Conservation (phyloP, 1,284 basidiomycete genomes). For the Moesziomyces globuligerus region DNA sequence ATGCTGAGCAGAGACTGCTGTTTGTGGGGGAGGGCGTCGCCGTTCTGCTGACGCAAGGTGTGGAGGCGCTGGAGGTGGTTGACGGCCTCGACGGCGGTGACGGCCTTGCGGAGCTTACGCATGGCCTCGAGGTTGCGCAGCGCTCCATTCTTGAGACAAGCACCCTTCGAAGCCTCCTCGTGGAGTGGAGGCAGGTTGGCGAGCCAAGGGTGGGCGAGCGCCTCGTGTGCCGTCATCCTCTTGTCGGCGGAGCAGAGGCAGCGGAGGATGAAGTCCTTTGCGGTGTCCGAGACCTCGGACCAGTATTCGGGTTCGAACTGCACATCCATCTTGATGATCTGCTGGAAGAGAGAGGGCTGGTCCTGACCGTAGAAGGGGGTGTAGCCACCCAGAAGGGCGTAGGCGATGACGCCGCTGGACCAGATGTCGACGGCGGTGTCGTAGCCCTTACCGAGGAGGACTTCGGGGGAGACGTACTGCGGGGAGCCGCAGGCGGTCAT, state of each 20-base stretch:
- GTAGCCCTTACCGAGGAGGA: constrained; percentile 65
- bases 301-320: constrained; percentile 64
- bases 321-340: constrained; percentile 62
- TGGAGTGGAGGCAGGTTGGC: constrained; percentile 52
- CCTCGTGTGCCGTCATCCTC: constrained; percentile 63
- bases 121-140: constrained; percentile 53
- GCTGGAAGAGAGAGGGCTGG: constrained; percentile 59
- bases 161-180: constrained; percentile 51
- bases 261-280: constrained; percentile 64
- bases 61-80: constrained; percentile 59
- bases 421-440: constrained; percentile 63
- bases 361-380: constrained; percentile 66
- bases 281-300: constrained; percentile 58
- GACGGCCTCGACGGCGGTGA: constrained; percentile 61
- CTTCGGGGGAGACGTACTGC: constrained; percentile 66
- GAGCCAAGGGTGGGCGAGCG: constrained; percentile 64
- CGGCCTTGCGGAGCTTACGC: constrained; percentile 57
- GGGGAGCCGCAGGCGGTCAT: constrained; percentile 66
- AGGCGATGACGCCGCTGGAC: constrained; percentile 66
- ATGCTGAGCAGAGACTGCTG: constrained; percentile 49
- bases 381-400: constrained; percentile 64
- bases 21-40: constrained; percentile 45
- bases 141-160: constrained; percentile 56
- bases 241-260: constrained; percentile 59
- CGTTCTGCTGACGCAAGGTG: constrained; percentile 51